Evolutionary conservation across 768 basidiomycete genomes (phyloP).

Genomic region (Melanogaster broomeanus): DNA sequence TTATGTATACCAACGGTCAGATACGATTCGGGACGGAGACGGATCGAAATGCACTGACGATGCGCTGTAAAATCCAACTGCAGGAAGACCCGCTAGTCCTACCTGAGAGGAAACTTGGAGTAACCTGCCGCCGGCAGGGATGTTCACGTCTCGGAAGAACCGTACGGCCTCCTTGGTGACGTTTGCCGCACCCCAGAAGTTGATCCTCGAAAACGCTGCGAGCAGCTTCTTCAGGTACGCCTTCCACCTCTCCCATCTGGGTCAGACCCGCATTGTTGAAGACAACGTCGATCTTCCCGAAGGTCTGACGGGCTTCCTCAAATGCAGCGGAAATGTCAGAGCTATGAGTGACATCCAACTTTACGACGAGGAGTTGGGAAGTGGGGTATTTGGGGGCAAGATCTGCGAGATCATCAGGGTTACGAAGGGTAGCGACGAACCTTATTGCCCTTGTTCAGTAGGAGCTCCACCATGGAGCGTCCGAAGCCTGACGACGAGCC

Average conservation of each 20-base stretch:
- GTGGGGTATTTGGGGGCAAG: slow-evolving; percentile 31
- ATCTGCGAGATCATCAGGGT: slow-evolving; percentile 35
- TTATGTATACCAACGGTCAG: neutral
- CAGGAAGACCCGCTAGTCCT: slow-evolving; percentile 25
- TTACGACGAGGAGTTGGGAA: slow-evolving; percentile 39
- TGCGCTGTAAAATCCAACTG: slow-evolving; percentile 24
- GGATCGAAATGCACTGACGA: slow-evolving; percentile 14
- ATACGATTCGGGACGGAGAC: neutral
- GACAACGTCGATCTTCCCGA: slow-evolving; percentile 39
- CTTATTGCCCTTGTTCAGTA: slow-evolving; percentile 39
- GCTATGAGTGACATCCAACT: slow-evolving; percentile 41
- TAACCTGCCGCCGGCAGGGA: slow-evolving; percentile 39
- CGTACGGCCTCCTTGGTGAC: slow-evolving; percentile 32
- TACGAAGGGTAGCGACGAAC: slow-evolving; percentile 48
- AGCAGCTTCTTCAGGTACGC: slow-evolving; percentile 28
- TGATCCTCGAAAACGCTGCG: slow-evolving; percentile 38
- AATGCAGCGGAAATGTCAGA: slow-evolving; percentile 40
- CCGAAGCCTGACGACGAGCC: slow-evolving; percentile 45
- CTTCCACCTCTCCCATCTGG: slow-evolving; percentile 39
- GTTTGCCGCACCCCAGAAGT: slow-evolving; percentile 36
- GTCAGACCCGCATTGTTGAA: slow-evolving; percentile 37
- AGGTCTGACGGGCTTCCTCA: slow-evolving; percentile 22
- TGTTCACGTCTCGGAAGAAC: slow-evolving; percentile 40
- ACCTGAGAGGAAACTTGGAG: slow-evolving; percentile 39
- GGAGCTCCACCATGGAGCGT: slow-evolving; percentile 32